These are phyloP conservation scores for Lactarius hatsudake DNA, from an alignment of 768 basidiomycete genomes.

Conservation along the genomic window DNA sequence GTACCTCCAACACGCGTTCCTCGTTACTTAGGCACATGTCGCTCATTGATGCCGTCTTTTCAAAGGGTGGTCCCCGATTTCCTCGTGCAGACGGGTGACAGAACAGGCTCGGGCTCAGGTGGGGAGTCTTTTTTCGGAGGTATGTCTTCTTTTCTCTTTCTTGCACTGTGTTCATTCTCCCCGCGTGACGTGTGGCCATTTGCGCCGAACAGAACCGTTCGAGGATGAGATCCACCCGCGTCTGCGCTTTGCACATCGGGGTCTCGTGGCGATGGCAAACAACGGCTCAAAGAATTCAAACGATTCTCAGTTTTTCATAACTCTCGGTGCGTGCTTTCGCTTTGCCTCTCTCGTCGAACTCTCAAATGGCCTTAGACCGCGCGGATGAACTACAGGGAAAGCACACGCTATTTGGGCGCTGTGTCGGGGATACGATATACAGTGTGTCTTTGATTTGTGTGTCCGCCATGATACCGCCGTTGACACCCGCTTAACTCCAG, in stretches of 20 bases:
- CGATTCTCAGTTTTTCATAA: constrained; percentile 94
- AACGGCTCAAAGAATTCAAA: constrained; percentile 84
- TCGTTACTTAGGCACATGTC: not conserved
- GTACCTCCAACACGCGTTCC: constrained; percentile 36
- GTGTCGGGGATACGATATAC: constrained; percentile 84
- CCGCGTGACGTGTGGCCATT: not conserved
- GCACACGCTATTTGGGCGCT: constrained; percentile 91
- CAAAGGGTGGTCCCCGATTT: constrained; percentile 83
- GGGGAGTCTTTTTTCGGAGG: constrained; percentile 97
- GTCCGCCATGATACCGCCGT: not conserved
- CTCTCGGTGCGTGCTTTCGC: constrained; percentile 57
- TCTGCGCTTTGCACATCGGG: constrained; percentile 84
- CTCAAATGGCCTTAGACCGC: constrained; percentile 50
- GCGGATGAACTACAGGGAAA: constrained; percentile 93
- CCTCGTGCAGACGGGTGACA: constrained; percentile 93
- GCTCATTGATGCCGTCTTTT: not conserved
- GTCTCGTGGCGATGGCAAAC: constrained; percentile 93
- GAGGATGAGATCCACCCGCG: constrained; percentile 94
- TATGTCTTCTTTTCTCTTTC: constrained; percentile 29
- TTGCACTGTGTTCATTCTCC: not conserved
- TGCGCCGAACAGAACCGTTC: constrained; percentile 65
- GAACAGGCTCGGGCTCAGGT: constrained; percentile 84
- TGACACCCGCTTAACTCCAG: constrained; percentile 38
- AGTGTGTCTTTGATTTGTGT: constrained; percentile 47
- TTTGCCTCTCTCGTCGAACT: not conserved